These are phyloP conservation scores for Begonia fuchsioides DNA, from an alignment of 306 rosid genomes.

Conservation along the genomic window DNA sequence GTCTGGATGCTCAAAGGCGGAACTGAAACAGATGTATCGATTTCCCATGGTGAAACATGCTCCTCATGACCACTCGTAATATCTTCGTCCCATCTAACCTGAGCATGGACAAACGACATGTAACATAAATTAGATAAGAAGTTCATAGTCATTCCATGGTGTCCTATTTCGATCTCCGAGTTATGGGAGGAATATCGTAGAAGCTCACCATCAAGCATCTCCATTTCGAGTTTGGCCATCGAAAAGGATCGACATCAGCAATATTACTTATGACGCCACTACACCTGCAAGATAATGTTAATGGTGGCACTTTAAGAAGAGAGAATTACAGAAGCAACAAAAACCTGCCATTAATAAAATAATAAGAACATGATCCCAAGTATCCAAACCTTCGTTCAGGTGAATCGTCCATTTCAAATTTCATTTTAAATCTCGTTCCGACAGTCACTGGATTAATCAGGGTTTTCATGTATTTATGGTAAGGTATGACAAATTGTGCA, in stretches of 20 bases:
- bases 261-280: conserved; percentile 66
- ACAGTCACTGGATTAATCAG: conserved; percentile 50
- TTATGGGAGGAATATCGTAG: neutral
- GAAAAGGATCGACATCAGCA: conserved; percentile 70
- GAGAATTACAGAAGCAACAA: too few species aligned
- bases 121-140: conserved; percentile 3
- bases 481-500: conserved; percentile 77
- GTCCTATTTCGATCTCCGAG: too few species aligned
- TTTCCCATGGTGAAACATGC: conserved; percentile 85
- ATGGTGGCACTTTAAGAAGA: too few species aligned
- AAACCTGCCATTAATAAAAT: too few species aligned
- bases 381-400: conserved; percentile 67
- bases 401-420: conserved; percentile 86
- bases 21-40: conserved; percentile 70
- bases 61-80: conserved; percentile 48
- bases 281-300: conserved; percentile 36
- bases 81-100: conserved; percentile 94
- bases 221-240: conserved; percentile 94
- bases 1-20: conserved; percentile 85
- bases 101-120: neutral
- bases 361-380: neutral
- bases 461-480: conserved; percentile 61
- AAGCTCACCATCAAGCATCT: conserved; percentile 74
- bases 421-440: conserved; percentile 84
- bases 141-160: too few species aligned